A percentile compares a stretch with the other conserved stretches of the same genome.
Conservation (phyloP, 2,329 filamentous ascomycete genomes). For the Aspergillus tanneri region DNA sequence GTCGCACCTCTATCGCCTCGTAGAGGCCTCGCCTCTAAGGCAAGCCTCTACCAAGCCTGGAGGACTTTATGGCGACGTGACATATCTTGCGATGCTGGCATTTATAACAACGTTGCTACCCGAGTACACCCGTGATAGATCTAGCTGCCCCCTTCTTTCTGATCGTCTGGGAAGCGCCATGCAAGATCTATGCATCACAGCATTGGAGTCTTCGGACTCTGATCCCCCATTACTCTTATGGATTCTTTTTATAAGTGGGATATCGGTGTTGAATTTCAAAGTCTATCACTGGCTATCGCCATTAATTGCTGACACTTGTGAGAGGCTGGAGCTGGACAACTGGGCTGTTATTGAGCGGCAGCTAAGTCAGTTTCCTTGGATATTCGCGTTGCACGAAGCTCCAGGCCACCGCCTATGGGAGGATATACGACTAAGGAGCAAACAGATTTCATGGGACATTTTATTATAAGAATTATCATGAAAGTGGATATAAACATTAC, state of each 20-base stretch:
- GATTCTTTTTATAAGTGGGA: constrained; percentile 9
- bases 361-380: constrained; percentile 6
- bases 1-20: constrained; percentile 5
- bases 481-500: background rate
- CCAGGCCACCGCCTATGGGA: background rate
- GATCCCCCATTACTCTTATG: constrained; percentile 2
- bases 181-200: background rate
- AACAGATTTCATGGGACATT: background rate
- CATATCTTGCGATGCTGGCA: constrained; percentile 5
- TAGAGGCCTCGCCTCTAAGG: background rate
- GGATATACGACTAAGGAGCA: background rate
- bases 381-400: constrained; percentile 7
- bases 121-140: constrained; percentile 6
- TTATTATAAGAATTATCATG: background rate
- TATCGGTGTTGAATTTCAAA: constrained; percentile 4
- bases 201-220: background rate
- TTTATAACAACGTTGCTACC: constrained; percentile 8
- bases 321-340: background rate
- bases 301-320: background rate
- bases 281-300: background rate
- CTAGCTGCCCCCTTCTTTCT: constrained; percentile 3
- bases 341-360: constrained; percentile 2
- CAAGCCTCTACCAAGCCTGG: background rate
- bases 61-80: constrained; percentile 2
- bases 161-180: constrained; percentile 2